Evolutionary conservation across 164 flowering plant species (phyloP).

Genomic region (Aristolochia contorta): DNA sequence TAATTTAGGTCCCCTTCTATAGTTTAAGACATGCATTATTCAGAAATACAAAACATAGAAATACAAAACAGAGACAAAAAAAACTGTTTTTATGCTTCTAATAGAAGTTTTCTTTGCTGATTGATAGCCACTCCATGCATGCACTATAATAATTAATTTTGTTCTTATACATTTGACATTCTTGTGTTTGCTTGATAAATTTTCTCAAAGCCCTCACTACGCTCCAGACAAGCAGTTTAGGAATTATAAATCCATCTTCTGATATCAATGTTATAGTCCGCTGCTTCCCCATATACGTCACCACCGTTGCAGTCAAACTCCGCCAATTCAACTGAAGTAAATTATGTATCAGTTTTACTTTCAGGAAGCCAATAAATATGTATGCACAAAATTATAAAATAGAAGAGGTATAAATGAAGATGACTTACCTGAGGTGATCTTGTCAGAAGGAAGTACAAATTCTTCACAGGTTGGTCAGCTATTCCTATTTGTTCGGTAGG

Average conservation of each 20-base stretch:
- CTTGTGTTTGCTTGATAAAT: not conserved
- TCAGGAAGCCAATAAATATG: not conserved
- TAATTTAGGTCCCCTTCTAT: too few relatives aligned
- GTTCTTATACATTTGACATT: not conserved
- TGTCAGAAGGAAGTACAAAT: conserved; percentile 28
- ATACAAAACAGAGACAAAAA: too few relatives aligned
- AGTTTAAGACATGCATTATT: too few relatives aligned
- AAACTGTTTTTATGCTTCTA: too few relatives aligned
- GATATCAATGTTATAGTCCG: conserved; percentile 2
- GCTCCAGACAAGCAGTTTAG: not conserved
- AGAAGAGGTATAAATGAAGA: too few relatives aligned
- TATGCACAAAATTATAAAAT: not conserved
- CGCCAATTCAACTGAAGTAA: not conserved
- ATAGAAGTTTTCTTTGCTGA: too few relatives aligned
- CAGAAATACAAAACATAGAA: too few relatives aligned
- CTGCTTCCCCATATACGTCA: conserved; percentile 8
- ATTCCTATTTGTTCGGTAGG: conserved; percentile 28
- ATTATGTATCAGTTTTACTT: not conserved
- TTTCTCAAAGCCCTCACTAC: conserved; percentile 1
- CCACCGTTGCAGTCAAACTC: conserved; percentile 5
- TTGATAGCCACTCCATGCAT: too few relatives aligned
- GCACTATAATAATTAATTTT: too few relatives aligned
- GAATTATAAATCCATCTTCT: conserved; percentile 8
- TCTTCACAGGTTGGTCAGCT: conserved; percentile 24
- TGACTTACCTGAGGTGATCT: conserved; percentile 31